Evolutionary conservation across 192 early-diverging fungal species (phyloP).

Genomic region (Coemansia sp.): DNA sequence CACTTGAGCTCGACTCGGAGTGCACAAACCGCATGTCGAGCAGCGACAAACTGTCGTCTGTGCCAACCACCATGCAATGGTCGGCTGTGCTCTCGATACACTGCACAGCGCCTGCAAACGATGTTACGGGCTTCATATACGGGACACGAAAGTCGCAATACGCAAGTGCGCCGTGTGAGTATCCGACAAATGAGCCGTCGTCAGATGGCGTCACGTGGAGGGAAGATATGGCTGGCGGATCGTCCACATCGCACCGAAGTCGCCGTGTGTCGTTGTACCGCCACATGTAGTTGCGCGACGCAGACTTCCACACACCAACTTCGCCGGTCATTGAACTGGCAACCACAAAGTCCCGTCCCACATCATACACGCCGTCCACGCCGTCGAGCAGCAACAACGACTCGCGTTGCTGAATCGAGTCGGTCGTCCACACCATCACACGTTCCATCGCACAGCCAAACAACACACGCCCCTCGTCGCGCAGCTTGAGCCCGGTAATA

Average conservation of each 20-base stretch:
- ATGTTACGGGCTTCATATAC: constrained; percentile 16
- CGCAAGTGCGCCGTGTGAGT: constrained; percentile 20
- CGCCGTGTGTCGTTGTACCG: constrained; percentile 47
- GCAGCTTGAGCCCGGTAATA: constrained; percentile 27
- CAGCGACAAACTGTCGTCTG: constrained; percentile 20
- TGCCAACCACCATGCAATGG: constrained; percentile 28
- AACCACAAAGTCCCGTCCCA: constrained; percentile 42
- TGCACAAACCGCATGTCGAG: constrained; percentile 32
- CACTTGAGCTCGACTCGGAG: neutral
- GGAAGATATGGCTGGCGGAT: constrained; percentile 15
- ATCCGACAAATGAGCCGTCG: constrained; percentile 25
- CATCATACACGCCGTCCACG: constrained; percentile 41
- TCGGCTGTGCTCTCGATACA: constrained; percentile 23
- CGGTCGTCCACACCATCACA: constrained; percentile 29
- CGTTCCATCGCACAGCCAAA: constrained; percentile 31
- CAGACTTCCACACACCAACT: constrained; percentile 47
- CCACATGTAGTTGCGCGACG: constrained; percentile 43
- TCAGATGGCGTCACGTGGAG: constrained; percentile 26
- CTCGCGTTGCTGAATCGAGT: constrained; percentile 26
- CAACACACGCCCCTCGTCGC: constrained; percentile 36
- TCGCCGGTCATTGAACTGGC: constrained; percentile 33
- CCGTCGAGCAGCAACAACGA: constrained; percentile 35
- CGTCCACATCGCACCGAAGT: constrained; percentile 1
- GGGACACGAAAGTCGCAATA: constrained; percentile 38
- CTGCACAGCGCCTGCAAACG: constrained; percentile 9